Percentiles rank a stretch among this genome's conserved stretches.
Conservation (phyloP, 495 filamentous ascomycete species). For the Neurospora sp. region DNA sequence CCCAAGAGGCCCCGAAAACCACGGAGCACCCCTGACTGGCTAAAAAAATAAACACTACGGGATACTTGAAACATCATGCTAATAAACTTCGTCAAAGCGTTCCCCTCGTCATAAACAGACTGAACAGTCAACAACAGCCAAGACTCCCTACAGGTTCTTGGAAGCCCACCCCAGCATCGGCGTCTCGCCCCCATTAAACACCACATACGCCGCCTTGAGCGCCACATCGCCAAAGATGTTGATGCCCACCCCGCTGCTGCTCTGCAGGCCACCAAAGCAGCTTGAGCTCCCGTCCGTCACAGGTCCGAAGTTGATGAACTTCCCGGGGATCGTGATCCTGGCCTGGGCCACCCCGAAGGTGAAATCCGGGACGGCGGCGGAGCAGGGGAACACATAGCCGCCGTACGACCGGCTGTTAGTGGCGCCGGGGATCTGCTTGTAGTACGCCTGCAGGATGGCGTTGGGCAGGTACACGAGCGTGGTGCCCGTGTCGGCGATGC, state of each 20-base stretch:
- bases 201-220: slow-evolving; percentile 69
- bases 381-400: slow-evolving; percentile 65
- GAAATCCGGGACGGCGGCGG: slow-evolving; percentile 53
- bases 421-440: slow-evolving; percentile 46
- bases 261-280: slow-evolving; percentile 60
- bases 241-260: slow-evolving; percentile 50
- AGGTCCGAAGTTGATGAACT: slow-evolving; percentile 47
- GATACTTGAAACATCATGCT: not conserved
- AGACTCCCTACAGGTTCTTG: slow-evolving; percentile 16
- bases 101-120: not conserved
- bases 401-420: slow-evolving; percentile 39
- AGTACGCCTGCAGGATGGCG: slow-evolving; percentile 54
- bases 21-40: not conserved
- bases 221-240: slow-evolving; percentile 74
- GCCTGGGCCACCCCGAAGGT: slow-evolving; percentile 45
- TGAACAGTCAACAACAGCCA: not conserved
- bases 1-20: too few relatives aligned
- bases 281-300: slow-evolving; percentile 16
- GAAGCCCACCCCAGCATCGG: slow-evolving; percentile 52
- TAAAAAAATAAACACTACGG: not conserved
- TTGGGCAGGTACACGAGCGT: slow-evolving; percentile 56
- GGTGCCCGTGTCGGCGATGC: slow-evolving; percentile 66
- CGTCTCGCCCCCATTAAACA: slow-evolving; percentile 44
- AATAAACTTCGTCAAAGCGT: not conserved
- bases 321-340: slow-evolving; percentile 42